Percentiles rank a stretch among this genome's conserved stretches.
These are phyloP conservation scores for Funneliformis mosseae DNA, from an alignment of 192 early-diverging fungal genomes.

Conservation along the genomic window DNA sequence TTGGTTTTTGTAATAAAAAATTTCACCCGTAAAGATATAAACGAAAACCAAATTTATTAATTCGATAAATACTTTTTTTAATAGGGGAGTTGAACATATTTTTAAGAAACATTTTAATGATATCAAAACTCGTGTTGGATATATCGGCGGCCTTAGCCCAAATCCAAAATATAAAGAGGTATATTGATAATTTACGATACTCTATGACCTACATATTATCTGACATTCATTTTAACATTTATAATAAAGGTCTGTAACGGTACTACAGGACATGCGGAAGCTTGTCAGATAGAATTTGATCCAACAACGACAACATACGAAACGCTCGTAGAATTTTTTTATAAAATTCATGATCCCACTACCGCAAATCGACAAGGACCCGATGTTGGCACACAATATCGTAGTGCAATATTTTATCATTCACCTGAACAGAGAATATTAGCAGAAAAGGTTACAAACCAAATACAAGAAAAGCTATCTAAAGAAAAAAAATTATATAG, in stretches of 20 bases:
- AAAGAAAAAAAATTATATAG: conserved; percentile 37
- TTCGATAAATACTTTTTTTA: background rate
- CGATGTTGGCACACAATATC: conserved; percentile 85
- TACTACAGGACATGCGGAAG: conserved; percentile 81
- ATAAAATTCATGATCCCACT: conserved; percentile 85
- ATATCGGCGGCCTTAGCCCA: conserved; percentile 51
- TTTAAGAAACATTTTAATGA: conserved; percentile 55
- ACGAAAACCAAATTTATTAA: no score
- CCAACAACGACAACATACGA: conserved; percentile 71
- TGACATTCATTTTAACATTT: no score
- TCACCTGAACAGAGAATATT: conserved; percentile 67
- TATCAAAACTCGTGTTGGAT: conserved; percentile 55
- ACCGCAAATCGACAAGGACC: conserved; percentile 82
- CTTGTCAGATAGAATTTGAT: conserved; percentile 75
- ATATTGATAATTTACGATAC: background rate
- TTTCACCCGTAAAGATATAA: no score
- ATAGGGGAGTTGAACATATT: conserved; percentile 61
- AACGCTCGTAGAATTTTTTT: conserved; percentile 82
- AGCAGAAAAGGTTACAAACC: conserved; percentile 73
- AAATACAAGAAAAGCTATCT: conserved; percentile 62
- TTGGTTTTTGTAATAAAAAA: no score
- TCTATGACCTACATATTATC: no score
- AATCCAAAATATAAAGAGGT: conserved; percentile 57
- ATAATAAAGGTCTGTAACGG: conserved; percentile 66
- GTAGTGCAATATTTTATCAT: conserved; percentile 87